Evolutionary conservation across 106 monocot species (phyloP).

Genomic region (Dioscorea zingiberensis): DNA sequence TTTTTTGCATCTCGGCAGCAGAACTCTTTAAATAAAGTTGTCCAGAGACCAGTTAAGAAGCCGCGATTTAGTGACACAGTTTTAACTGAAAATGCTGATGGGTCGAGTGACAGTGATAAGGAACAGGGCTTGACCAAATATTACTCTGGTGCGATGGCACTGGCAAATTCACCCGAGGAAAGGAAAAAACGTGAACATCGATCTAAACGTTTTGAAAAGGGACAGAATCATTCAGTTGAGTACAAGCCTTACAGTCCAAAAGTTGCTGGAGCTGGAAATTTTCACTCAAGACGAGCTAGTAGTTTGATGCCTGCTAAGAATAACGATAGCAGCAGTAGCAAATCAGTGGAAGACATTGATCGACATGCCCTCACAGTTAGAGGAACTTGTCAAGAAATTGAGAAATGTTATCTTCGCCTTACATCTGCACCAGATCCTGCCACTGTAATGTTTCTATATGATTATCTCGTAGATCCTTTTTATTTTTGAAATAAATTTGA

Average conservation of each 20-base stretch:
- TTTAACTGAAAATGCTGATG: constrained; percentile 38
- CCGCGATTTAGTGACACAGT: constrained; percentile 25
- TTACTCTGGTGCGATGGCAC: constrained; percentile 60
- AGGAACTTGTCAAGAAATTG: constrained; percentile 94
- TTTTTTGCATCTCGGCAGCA: constrained; percentile 46
- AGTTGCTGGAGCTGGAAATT: constrained; percentile 38
- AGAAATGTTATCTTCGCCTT: constrained; percentile 91
- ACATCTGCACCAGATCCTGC: constrained; percentile 94
- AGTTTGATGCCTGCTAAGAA: constrained; percentile 43
- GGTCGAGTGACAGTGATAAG: constrained; percentile 83
- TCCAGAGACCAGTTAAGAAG: constrained; percentile 54
- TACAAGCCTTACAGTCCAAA: constrained; percentile 25
- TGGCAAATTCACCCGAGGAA: constrained; percentile 86
- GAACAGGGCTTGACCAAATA: constrained; percentile 74
- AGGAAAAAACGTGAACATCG: constrained; percentile 83
- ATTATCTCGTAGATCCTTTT: not conserved
- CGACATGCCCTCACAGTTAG: constrained; percentile 96
- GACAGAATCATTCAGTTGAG: constrained; percentile 31
- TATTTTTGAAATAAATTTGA: not conserved
- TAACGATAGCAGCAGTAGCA: constrained; percentile 39
- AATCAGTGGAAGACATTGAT: constrained; percentile 94
- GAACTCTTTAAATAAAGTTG: constrained; percentile 21
- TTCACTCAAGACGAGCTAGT: constrained; percentile 49
- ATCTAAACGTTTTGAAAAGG: constrained; percentile 84
- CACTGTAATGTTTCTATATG: constrained; percentile 39